phyloP scores from a whole-genome alignment of 768 basidiomycete species.

The Amanita pallidorosea region DNA sequence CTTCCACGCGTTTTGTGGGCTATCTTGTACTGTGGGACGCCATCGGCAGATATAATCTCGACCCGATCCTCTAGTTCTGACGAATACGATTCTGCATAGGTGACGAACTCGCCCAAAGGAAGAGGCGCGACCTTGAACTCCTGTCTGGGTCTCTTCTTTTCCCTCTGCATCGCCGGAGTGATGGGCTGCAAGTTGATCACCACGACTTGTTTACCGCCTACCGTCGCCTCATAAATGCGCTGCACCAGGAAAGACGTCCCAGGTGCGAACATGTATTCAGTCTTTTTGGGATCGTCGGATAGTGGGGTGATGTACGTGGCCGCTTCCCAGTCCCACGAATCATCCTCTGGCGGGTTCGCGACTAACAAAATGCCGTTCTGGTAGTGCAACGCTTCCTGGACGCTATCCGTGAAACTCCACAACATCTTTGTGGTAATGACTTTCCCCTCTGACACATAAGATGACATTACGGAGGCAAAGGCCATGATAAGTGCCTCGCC shows the following conservation, averaged over 20 bases:
- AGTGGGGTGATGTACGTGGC: constrained; percentile 1
- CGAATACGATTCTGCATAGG: background rate
- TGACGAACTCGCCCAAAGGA: background rate
- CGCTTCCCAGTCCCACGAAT: background rate
- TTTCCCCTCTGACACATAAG: background rate
- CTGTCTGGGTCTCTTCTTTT: background rate
- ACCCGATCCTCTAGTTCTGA: background rate
- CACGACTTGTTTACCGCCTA: background rate
- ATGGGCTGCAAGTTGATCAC: background rate
- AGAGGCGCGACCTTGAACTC: background rate
- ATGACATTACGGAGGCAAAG: background rate
- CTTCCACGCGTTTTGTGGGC: background rate
- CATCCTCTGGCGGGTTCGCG: constrained; percentile 2
- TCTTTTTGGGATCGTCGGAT: background rate
- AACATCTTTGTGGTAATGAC: constrained; percentile 8
- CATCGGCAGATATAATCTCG: background rate
- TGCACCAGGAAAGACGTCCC: background rate
- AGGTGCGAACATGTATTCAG: background rate
- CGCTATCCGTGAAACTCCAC: constrained; percentile 7
- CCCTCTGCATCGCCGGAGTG: background rate
- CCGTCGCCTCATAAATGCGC: background rate
- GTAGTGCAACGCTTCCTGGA: constrained; percentile 8
- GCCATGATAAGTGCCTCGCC: background rate
- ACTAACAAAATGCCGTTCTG: constrained; percentile 8
- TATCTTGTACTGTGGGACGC: background rate